These are phyloP conservation scores for Achaetomiella virescens DNA, from an alignment of 495 filamentous ascomycete genomes.

Conservation along the genomic window DNA sequence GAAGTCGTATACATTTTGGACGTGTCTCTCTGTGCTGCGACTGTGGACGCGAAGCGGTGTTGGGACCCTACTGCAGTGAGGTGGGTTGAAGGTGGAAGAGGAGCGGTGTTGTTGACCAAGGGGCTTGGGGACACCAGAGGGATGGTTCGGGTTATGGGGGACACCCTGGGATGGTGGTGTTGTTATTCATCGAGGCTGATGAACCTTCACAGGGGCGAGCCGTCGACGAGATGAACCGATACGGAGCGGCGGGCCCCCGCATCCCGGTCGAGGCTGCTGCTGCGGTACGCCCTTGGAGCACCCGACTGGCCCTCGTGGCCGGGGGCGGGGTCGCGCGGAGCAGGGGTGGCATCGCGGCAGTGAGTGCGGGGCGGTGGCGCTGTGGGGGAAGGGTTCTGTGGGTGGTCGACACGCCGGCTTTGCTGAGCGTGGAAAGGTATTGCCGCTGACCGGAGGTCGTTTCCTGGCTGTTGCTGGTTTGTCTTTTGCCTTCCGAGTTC, in stretches of 20 bases:
- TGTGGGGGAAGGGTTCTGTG: background rate
- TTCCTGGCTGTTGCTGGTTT: too few species aligned
- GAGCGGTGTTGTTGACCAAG: background rate
- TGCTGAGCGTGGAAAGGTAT: too few species aligned
- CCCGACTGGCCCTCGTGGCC: conserved; percentile 1
- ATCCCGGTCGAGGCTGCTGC: conserved; percentile 7
- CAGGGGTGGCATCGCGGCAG: conserved; percentile 16
- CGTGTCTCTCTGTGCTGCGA: background rate
- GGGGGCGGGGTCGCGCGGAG: conserved; percentile 15
- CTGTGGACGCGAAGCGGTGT: conserved; percentile 3
- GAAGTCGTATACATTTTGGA: conserved; percentile 44
- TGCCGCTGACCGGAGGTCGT: too few species aligned
- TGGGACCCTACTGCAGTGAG: background rate
- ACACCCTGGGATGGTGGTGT: background rate
- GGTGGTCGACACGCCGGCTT: background rate
- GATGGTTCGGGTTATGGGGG: background rate
- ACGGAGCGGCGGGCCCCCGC: background rate
- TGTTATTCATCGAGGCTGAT: background rate
- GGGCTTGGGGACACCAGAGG: background rate
- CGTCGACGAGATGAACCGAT: conserved; percentile 7
- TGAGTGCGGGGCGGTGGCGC: conserved; percentile 1
- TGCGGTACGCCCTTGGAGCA: background rate
- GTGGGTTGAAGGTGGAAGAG: background rate
- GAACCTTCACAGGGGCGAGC: background rate
- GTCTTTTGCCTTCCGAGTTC: too few species aligned